Base-by-base conservation (phyloP, 2,329 filamentous ascomycete species). In the Aspergillus pseudoglaucus region DNA sequence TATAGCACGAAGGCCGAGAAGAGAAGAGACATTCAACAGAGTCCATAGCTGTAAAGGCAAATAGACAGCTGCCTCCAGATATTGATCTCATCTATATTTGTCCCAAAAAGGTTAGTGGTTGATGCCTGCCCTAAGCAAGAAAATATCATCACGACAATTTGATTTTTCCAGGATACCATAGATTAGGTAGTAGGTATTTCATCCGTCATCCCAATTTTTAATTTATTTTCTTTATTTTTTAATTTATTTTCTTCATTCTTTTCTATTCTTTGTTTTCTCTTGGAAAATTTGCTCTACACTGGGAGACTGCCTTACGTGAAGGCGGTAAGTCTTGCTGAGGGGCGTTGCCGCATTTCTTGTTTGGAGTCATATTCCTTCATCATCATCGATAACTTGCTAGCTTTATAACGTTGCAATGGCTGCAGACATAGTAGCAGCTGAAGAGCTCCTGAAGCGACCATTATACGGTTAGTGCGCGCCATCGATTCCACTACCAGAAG, bases 391-490 rank as follows among this genome's bases (percentile, higher is more conserved):
- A 9, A 18, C 6, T 20, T 18, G 10, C 37, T 18, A 39, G 7
- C 9, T 39, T 12, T 22, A 20, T 18, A 39, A 18, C 15, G 17
- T 20, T 10, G 18, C 37, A 17, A 59, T 59, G 57, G 54, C 47
- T 37, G 57, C 49, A 15, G 59, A 62, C 45, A 51, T 54, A 17
- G 48, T 48, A 30, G 52, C 47, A n/a, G 50, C 59, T 25, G 64
- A 69, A 45, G 66, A 68, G 48, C 58, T 77, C 6, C 51, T 78
- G 27, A 74, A 72, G 58, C 71, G 71, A 37, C 75, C 76, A 30
- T 61, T 79, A 22, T 79, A 79, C 60, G 71, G 74, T 76, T 51
- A 41, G 68, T 35, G 15, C 25, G n/a, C n/a, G 23, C 2, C 25
- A 6, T 39, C 14, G 23, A 14, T 25, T 42, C 33, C 9, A 44